These are phyloP conservation scores for Agaricus sinodeliciosus DNA, from an alignment of 768 basidiomycete genomes.

Conservation along the genomic window DNA sequence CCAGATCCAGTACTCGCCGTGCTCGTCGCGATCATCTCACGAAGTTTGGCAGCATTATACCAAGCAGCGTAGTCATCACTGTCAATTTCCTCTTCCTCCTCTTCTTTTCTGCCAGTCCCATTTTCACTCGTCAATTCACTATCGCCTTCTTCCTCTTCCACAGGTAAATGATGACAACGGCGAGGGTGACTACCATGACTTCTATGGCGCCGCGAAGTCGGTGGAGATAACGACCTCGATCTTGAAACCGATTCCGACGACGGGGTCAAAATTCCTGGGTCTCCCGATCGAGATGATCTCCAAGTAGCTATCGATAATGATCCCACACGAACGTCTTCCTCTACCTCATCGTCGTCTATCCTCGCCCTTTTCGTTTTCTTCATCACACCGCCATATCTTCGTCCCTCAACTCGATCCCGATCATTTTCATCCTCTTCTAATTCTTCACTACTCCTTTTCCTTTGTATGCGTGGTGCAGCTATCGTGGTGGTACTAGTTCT, in stretches of 20 bases:
- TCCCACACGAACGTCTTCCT: not conserved
- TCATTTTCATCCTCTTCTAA: not conserved
- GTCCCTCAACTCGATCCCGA: not conserved
- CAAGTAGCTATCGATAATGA: conserved; percentile 2
- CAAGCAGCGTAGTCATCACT: too few relatives aligned
- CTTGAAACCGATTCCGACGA: not conserved
- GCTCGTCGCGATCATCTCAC: too few relatives aligned
- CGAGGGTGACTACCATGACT: not conserved
- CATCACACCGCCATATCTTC: not conserved
- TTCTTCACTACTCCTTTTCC: conserved; percentile 9
- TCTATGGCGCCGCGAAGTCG: not conserved
- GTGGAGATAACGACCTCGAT: not conserved
- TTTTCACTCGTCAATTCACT: too few relatives aligned
- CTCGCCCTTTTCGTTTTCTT: conserved; percentile 3
- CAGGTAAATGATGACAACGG: not conserved
- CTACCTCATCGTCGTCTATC: not conserved
- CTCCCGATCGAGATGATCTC: not conserved
- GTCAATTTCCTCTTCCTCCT: too few relatives aligned
- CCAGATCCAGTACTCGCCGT: too few relatives aligned
- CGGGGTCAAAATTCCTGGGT: not conserved
- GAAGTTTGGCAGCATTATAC: too few relatives aligned
- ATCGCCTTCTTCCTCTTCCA: not conserved
- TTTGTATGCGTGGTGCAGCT: not conserved
- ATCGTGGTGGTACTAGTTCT: not conserved
- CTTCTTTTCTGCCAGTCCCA: too few relatives aligned